Conservation (phyloP, 495 filamentous ascomycete genomes). For the Lophium mytilinum region DNA sequence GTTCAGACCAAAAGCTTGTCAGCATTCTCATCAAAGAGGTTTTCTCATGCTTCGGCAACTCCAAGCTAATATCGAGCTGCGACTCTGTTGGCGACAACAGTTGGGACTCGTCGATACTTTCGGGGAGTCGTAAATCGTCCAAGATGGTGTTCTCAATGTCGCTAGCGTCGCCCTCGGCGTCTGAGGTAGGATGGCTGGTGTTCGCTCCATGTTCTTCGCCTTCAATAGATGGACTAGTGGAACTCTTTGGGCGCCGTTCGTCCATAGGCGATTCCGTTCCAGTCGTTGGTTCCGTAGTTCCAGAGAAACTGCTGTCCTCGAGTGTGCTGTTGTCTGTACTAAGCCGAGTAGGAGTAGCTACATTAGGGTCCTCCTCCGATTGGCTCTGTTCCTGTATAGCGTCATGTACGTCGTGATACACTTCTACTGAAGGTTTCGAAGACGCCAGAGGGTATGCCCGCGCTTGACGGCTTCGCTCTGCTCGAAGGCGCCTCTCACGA, state of each 20-base stretch:
- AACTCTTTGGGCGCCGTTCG: conserved; percentile 12
- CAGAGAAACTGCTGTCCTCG: conserved; percentile 25
- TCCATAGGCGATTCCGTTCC: conserved; percentile 19
- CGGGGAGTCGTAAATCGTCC: conserved; percentile 60
- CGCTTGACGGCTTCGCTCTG: conserved; percentile 69
- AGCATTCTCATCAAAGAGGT: conserved; percentile 89
- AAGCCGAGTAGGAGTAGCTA: conserved; percentile 27
- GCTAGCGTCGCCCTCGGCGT: conserved; percentile 62
- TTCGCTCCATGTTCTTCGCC: conserved; percentile 33
- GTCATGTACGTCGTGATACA: conserved; percentile 86
- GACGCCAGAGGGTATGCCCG: conserved; percentile 81
- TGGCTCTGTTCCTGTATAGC: conserved; percentile 81
- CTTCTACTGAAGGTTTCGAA: conserved; percentile 92
- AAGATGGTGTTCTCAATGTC: conserved; percentile 48
- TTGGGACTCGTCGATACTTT: conserved; percentile 54
- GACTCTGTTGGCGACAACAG: conserved; percentile 52
- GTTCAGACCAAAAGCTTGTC: conserved; percentile 96
- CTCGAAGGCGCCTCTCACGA: conserved; percentile 72
- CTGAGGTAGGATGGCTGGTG: conserved; percentile 45
- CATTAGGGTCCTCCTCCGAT: conserved; percentile 51
- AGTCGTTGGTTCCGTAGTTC: conserved; percentile 19
- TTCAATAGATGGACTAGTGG: conserved; percentile 32
- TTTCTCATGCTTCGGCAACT: conserved; percentile 84
- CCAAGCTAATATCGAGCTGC: conserved; percentile 52
- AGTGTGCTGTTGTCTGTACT: conserved; percentile 25